phyloP scores from a whole-genome alignment of 768 basidiomycete species.

The Cyclocybe aegerita region DNA sequence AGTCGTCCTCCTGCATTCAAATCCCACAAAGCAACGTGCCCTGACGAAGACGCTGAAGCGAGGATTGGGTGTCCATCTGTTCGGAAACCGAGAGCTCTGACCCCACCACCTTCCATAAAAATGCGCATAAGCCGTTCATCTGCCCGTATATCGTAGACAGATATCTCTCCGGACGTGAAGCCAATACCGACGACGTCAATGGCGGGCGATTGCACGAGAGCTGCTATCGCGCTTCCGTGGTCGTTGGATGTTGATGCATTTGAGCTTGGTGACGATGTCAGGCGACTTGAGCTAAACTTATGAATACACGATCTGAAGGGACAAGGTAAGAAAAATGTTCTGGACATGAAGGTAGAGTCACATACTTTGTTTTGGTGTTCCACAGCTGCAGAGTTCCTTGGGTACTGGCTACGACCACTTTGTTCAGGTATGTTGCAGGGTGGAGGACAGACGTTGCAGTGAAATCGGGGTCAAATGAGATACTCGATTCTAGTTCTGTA shows the following conservation, averaged over 20 bases:
- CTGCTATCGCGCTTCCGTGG: conserved; percentile 58
- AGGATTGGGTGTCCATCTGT: conserved; percentile 89
- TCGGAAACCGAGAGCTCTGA: conserved; percentile 79
- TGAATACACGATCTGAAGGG: conserved; percentile 76
- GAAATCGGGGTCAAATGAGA: conserved; percentile 83
- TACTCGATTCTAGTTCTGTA: conserved; percentile 59
- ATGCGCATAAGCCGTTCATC: conserved; percentile 89
- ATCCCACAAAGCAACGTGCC: conserved; percentile 94
- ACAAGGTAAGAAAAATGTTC: neutral
- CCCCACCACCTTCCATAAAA: conserved; percentile 85
- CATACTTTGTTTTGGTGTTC: conserved; percentile 83
- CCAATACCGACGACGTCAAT: conserved; percentile 96
- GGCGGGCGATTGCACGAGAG: conserved; percentile 88
- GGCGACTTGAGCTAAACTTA: conserved; percentile 57
- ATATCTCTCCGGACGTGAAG: conserved; percentile 82
- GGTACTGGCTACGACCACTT: conserved; percentile 80
- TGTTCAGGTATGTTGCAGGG: conserved; percentile 96
- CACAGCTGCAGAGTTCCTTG: conserved; percentile 89
- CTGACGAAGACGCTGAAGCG: conserved; percentile 82
- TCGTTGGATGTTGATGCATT: conserved; percentile 24
- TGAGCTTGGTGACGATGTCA: conserved; percentile 42
- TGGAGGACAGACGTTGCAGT: conserved; percentile 86
- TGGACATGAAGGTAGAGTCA: neutral
- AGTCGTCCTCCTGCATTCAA: conserved; percentile 79
- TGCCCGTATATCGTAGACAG: conserved; percentile 85